Evolutionary conservation across 352 stramenopile species (phyloP).

Genomic region (Phytophthora macrochlamydospora): DNA sequence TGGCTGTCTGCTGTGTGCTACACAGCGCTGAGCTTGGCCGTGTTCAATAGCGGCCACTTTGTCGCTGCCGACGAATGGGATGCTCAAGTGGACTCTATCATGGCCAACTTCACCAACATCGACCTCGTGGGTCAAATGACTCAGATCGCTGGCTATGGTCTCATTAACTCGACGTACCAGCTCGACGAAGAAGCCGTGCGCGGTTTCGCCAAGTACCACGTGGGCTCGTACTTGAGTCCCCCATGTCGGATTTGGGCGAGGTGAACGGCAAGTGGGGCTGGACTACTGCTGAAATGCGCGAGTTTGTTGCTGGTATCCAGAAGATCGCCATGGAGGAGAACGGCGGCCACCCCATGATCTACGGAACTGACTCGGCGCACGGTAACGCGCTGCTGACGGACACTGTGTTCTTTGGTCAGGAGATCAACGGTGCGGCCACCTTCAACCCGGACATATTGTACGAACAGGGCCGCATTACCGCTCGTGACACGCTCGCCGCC

Average conservation of each 20-base stretch:
- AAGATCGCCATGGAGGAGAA: slow-evolving; percentile 60
- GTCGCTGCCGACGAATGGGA: no score
- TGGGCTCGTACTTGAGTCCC: slow-evolving; percentile 88
- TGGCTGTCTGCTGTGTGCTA: no score
- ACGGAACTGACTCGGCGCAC: slow-evolving; percentile 84
- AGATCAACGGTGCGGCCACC: slow-evolving; percentile 79
- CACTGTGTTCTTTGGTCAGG: slow-evolving; percentile 75
- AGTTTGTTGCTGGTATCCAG: slow-evolving; percentile 64
- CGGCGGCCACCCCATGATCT: slow-evolving; percentile 58
- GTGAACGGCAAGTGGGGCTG: slow-evolving; percentile 33
- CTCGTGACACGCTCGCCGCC: slow-evolving; percentile 43
- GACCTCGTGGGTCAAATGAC: slow-evolving; percentile 68
- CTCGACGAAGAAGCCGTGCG: slow-evolving; percentile 52
- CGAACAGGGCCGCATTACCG: slow-evolving; percentile 27
- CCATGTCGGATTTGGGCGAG: slow-evolving; percentile 13
- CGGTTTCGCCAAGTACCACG: slow-evolving; percentile 58
- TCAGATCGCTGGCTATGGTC: slow-evolving; percentile 71
- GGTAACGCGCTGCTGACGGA: slow-evolving; percentile 75
- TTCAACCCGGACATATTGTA: slow-evolving; percentile 75
- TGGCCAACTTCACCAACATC: no score
- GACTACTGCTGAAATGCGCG: slow-evolving; percentile 59
- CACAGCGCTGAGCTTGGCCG: no score
- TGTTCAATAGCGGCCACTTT: no score
- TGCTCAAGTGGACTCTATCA: no score
- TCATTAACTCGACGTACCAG: slow-evolving; percentile 48